phyloP scores from a whole-genome alignment of 768 basidiomycete genomes.

The Tricholoma saponaceum region DNA sequence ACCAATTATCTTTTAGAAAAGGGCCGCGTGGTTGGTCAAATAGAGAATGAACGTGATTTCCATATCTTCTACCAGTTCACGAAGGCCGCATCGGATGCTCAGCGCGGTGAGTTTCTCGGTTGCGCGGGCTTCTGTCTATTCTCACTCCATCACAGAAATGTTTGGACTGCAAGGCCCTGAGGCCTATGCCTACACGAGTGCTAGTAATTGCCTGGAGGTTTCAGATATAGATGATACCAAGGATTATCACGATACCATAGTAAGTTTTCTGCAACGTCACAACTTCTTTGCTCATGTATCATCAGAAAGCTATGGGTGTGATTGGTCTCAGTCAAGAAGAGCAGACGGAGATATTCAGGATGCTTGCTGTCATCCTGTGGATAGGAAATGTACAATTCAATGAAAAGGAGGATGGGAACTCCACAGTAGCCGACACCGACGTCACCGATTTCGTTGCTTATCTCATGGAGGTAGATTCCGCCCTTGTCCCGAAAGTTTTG shows the following conservation, averaged over 20 bases:
- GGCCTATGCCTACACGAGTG: slow-evolving; percentile 88
- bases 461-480: slow-evolving; percentile 83
- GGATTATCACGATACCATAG: slow-evolving; percentile 87
- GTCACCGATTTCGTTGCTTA: slow-evolving; percentile 97
- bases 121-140: slow-evolving; percentile 7
- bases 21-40: slow-evolving; percentile 93
- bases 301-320: slow-evolving; percentile 86
- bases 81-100: slow-evolving; percentile 85
- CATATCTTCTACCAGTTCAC: slow-evolving; percentile 99
- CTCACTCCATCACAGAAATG: slow-evolving; percentile 52
- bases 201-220: slow-evolving; percentile 90
- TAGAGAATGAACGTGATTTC: slow-evolving; percentile 94
- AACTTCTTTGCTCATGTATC: slow-evolving; percentile 3
- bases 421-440: slow-evolving; percentile 70
- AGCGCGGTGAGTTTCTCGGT: slow-evolving; percentile 62
- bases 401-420: slow-evolving; percentile 89
- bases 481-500: slow-evolving; percentile 81
- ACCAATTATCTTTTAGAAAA: slow-evolving; percentile 99
- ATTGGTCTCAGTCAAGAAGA: slow-evolving; percentile 86
- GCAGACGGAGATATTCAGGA: slow-evolving; percentile 89
- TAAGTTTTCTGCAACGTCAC: slow-evolving; percentile 31
- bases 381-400: slow-evolving; percentile 91
- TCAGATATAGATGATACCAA: slow-evolving; percentile 84
- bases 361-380: slow-evolving; percentile 91
- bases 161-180: slow-evolving; percentile 97